A percentile compares a stretch with the other conserved stretches of the same genome.
Evolutionary conservation across 1,139 yeast species (phyloP).

Genomic region (Hansenula sp.): DNA sequence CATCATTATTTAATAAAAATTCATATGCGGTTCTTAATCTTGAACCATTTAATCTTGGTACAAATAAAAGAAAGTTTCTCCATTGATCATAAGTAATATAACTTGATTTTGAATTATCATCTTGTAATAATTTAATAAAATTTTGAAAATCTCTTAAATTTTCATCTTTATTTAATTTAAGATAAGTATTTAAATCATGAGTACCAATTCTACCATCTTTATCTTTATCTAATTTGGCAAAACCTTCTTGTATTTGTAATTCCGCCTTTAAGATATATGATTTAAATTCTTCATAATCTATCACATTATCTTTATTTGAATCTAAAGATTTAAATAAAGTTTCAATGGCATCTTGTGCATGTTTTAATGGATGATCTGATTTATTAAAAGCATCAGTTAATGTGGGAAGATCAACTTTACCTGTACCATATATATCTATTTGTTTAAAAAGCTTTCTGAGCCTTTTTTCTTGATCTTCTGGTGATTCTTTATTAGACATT

Average conservation of each 20-base stretch:
- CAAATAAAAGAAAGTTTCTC: conserved; percentile 72
- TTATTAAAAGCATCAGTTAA: conserved; percentile 49
- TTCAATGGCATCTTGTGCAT: conserved; percentile 56
- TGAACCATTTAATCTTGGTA: conserved; percentile 72
- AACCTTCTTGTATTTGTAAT: conserved; percentile 65
- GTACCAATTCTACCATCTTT: conserved; percentile 69
- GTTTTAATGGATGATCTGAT: conserved; percentile 62
- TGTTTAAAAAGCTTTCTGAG: conserved; percentile 30
- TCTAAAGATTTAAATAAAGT: conserved; percentile 55
- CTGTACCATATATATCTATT: conserved; percentile 49
- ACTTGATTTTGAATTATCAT: conserved; percentile 37
- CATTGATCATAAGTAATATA: conserved; percentile 82
- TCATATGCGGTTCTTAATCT: conserved; percentile 77
- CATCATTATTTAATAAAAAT: conserved; percentile 68
- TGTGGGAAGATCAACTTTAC: conserved; percentile 52
- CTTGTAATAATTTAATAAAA: conserved; percentile 42
- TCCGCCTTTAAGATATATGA: conserved; percentile 60
- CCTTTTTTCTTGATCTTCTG: conserved; percentile 6
- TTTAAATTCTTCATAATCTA: conserved; percentile 60
- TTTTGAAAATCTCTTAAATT: conserved; percentile 44
- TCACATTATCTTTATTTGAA: conserved; percentile 47
- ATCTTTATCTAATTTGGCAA: conserved; percentile 65
- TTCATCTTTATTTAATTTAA: conserved; percentile 35
- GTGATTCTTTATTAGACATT: no score
- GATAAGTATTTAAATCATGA: conserved; percentile 62